phyloP scores from a whole-genome alignment of 148 eudicot species.

The Chenopodium album region DNA sequence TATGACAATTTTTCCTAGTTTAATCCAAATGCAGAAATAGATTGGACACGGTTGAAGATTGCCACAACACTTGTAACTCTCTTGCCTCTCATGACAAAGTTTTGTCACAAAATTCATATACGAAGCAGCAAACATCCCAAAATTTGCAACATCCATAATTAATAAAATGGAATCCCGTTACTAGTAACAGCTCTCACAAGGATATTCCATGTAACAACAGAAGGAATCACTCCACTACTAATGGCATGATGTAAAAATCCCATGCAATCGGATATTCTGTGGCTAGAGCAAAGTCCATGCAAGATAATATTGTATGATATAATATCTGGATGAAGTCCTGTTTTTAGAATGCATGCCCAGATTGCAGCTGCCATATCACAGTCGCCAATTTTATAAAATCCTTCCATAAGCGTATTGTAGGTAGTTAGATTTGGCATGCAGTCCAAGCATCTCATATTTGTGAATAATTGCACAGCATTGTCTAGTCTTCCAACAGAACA shows the following conservation, averaged over 20 bases:
- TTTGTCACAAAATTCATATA: not conserved
- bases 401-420: conserved; percentile 82
- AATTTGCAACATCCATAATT: not conserved
- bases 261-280: conserved; percentile 51
- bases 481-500: conserved; percentile 64
- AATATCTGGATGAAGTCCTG: conserved; percentile 68
- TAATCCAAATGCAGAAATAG: not conserved
- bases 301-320: conserved; percentile 79
- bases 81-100: not conserved
- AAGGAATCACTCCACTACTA: conserved; percentile 51
- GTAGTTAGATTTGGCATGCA: conserved; percentile 79
- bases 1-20: too few species aligned
- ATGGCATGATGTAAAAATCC: conserved; percentile 61
- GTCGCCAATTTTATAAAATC: conserved; percentile 63
- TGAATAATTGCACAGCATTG: conserved; percentile 55
- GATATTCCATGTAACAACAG: conserved; percentile 74
- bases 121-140: conserved; percentile 1
- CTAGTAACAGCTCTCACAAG: conserved; percentile 68
- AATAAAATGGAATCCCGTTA: conserved; percentile 22
- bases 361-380: conserved; percentile 54
- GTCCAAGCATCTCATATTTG: conserved; percentile 45
- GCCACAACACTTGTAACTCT: not conserved
- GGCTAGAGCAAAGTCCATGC: conserved; percentile 76
- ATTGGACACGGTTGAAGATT: conserved; percentile 6
- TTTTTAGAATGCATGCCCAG: conserved; percentile 66